A percentile compares a stretch with the other conserved stretches of the same genome.
Conservation (phyloP, 495 filamentous ascomycete genomes). For the Staphylotrichum longicolle region DNA sequence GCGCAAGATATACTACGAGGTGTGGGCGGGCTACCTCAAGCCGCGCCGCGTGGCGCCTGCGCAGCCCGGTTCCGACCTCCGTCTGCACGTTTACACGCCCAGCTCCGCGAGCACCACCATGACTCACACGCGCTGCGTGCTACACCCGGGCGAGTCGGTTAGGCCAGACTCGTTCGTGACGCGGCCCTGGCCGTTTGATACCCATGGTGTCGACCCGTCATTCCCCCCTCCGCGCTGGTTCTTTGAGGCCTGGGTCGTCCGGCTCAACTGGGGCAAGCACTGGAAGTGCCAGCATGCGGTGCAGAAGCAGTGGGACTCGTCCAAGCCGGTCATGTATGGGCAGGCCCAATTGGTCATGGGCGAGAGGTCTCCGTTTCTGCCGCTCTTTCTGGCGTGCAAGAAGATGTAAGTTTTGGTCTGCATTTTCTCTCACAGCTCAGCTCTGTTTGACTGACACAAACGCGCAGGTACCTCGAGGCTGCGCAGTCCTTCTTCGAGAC, state of each 20-base stretch:
- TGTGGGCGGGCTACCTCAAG: slow-evolving; percentile 26
- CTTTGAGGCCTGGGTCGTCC: slow-evolving; percentile 20
- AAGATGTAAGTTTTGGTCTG: slow-evolving; percentile 23
- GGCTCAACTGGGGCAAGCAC: slow-evolving; percentile 29
- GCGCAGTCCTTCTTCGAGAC: slow-evolving; percentile 25
- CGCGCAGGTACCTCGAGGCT: slow-evolving; percentile 28
- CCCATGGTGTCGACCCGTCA: background rate
- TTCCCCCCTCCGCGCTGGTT: slow-evolving; percentile 19
- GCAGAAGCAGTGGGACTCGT: slow-evolving; percentile 23
- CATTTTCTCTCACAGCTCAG: background rate
- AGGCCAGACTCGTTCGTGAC: slow-evolving; percentile 13
- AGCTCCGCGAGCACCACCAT: background rate
- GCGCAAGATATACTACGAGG: slow-evolving; percentile 25
- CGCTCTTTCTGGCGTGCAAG: slow-evolving; percentile 30
- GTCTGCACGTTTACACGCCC: slow-evolving; percentile 30
- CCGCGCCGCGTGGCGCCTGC: slow-evolving; percentile 3
- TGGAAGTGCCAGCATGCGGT: slow-evolving; percentile 27
- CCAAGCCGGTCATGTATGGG: background rate
- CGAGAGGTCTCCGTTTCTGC: slow-evolving; percentile 24
- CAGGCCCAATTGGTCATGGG: background rate
- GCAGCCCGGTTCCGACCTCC: slow-evolving; percentile 15
- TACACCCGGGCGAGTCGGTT: slow-evolving; percentile 6
- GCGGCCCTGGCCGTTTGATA: slow-evolving; percentile 11
- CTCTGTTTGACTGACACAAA: background rate
- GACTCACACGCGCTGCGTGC: slow-evolving; percentile 19